Percentiles rank a stretch among this genome's conserved stretches.
phyloP scores from a whole-genome alignment of 441 rosid species.

The Populus hybrid region DNA sequence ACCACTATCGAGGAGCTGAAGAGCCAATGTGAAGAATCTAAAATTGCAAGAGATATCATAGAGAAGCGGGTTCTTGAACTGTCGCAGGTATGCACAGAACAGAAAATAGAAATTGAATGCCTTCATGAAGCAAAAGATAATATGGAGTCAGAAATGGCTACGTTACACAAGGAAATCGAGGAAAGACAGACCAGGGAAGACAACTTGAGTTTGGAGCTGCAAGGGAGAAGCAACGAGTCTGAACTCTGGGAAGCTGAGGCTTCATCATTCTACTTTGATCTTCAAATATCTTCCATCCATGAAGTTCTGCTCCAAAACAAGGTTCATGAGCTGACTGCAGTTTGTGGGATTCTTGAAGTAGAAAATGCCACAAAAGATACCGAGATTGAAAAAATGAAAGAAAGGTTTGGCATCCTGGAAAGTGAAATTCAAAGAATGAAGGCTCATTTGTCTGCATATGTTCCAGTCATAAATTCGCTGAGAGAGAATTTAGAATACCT shows the following conservation, averaged over 20 bases:
- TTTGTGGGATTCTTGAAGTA: constrained; percentile 42
- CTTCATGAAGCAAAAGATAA: constrained; percentile 48
- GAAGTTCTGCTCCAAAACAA: constrained; percentile 49
- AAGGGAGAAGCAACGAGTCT: constrained; percentile 50
- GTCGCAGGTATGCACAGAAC: constrained; percentile 35
- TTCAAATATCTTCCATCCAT: constrained; percentile 51
- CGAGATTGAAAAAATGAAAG: constrained; percentile 60
- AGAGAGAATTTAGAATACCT: constrained; percentile 58
- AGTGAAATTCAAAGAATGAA: constrained; percentile 54
- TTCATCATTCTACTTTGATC: constrained; percentile 48
- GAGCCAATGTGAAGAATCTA: constrained; percentile 52
- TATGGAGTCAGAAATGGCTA: constrained; percentile 50
- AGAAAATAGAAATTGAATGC: constrained; percentile 48
- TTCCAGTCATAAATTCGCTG: constrained; percentile 54
- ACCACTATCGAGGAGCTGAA: constrained; percentile 57
- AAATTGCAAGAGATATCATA: constrained; percentile 25
- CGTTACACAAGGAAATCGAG: constrained; percentile 50
- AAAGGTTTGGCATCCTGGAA: constrained; percentile 52
- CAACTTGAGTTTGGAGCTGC: constrained; percentile 46
- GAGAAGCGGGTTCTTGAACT: constrained; percentile 48
- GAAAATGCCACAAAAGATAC: constrained; percentile 39
- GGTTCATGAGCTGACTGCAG: constrained; percentile 48
- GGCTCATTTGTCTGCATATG: constrained; percentile 56
- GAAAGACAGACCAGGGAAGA: constrained; percentile 43
- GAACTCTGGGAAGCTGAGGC: constrained; percentile 54